Conservation (phyloP, 768 basidiomycete genomes). For the Pholiota conissans region DNA sequence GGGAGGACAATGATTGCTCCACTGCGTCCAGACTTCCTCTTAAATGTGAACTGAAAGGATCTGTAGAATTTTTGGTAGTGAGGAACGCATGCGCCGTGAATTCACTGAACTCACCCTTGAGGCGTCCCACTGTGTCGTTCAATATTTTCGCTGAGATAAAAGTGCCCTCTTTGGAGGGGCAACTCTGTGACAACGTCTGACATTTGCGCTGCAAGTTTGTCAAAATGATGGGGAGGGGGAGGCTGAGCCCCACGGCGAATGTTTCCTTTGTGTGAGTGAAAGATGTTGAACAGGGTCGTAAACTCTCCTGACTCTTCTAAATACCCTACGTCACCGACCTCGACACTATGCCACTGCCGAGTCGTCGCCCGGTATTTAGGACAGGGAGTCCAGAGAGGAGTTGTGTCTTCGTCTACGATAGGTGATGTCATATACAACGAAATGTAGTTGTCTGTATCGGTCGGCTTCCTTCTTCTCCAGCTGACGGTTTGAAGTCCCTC, state of each 20-base stretch:
- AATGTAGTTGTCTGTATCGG: neutral
- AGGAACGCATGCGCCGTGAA: neutral
- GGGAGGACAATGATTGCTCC: constrained; percentile 8
- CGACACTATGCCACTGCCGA: neutral
- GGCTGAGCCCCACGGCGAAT: neutral
- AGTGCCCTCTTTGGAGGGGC: neutral
- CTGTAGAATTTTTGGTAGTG: neutral
- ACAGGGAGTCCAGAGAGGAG: constrained; percentile 3
- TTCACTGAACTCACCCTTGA: neutral
- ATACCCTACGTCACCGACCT: constrained; percentile 10
- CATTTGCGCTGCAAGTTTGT: neutral
- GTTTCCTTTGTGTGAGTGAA: neutral
- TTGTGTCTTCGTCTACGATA: neutral
- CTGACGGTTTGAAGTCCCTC: no score
- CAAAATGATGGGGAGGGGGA: neutral
- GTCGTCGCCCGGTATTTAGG: neutral
- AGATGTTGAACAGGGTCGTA: constrained; percentile 6
- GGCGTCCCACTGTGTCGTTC: neutral
- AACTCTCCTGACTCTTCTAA: constrained; percentile 7
- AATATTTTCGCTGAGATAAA: neutral
- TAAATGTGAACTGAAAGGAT: neutral
- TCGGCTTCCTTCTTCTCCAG: neutral
- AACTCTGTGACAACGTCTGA: neutral
- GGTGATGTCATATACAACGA: neutral
- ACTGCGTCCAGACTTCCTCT: neutral